These are phyloP conservation scores for Coprinopsis cinerea DNA, from an alignment of 768 basidiomycete genomes.

Conservation along the genomic window DNA sequence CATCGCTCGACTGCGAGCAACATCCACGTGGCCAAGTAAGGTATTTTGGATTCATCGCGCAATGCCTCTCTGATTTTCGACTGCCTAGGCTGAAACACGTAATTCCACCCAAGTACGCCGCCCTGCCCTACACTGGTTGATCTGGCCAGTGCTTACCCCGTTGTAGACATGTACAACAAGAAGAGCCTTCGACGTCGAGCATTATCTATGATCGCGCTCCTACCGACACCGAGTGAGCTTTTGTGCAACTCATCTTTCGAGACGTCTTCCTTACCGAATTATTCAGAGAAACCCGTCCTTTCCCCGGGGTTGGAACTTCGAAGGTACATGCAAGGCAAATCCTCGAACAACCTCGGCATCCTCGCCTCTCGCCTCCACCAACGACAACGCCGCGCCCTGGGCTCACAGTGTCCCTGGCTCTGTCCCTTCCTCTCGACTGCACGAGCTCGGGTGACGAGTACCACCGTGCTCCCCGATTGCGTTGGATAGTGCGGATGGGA, in stretches of 20 bases:
- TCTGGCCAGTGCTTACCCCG: not conserved
- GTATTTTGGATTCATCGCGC: not conserved
- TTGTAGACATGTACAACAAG: not conserved
- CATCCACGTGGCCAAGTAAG: constrained; percentile 27
- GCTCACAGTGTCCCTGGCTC: constrained; percentile 15
- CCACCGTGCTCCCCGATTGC: no score
- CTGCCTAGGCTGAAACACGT: constrained; percentile 28
- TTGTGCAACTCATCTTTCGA: not conserved
- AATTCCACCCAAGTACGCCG: constrained; percentile 16
- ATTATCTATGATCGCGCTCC: not conserved
- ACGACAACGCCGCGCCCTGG: constrained; percentile 10
- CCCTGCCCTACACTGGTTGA: not conserved
- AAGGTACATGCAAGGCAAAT: constrained; percentile 23
- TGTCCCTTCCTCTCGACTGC: constrained; percentile 25
- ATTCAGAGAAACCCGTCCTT: constrained; percentile 47
- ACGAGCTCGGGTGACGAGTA: constrained; percentile 69
- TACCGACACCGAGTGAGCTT: constrained; percentile 26
- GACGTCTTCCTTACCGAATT: not conserved
- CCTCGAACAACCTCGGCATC: constrained; percentile 7
- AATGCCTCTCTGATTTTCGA: not conserved
- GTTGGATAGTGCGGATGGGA: no score
- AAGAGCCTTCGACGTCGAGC: constrained; percentile 15
- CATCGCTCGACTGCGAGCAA: constrained; percentile 14
- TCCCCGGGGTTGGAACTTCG: constrained; percentile 34
- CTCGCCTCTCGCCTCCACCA: constrained; percentile 13